Evolutionary conservation across 345 rosid species (phyloP).

Genomic region (Brassica juncea): DNA sequence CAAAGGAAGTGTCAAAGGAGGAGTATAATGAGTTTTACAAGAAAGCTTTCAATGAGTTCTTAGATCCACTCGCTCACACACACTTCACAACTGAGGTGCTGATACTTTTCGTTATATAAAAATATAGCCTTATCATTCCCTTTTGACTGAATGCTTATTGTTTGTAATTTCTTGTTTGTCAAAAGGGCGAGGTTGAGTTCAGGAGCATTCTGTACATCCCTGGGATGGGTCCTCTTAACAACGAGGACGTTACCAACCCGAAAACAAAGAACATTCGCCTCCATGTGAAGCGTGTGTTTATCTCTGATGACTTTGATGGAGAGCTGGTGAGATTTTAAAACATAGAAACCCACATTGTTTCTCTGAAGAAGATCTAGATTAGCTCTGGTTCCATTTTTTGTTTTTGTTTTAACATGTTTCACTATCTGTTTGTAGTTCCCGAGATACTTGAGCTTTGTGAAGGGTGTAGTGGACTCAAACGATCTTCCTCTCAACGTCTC

Average conservation of each 20-base stretch:
- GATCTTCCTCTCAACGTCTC: conserved; percentile 99
- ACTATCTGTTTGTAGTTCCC: conserved; percentile 65
- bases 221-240: conserved; percentile 97
- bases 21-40: conserved; percentile 92
- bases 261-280: conserved; percentile 89
- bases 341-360: background rate
- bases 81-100: conserved; percentile 93
- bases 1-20: conserved; percentile 79
- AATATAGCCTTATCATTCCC: background rate
- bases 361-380: background rate
- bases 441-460: conserved; percentile 92
- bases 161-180: conserved; percentile 1
- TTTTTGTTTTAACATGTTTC: background rate
- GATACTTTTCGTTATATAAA: background rate
- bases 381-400: background rate
- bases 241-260: conserved; percentile 81
- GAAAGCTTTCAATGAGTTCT: conserved; percentile 85
- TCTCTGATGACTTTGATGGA: conserved; percentile 99
- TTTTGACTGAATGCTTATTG: conserved; percentile 3
- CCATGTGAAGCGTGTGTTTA: conserved; percentile 94
- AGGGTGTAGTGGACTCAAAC: conserved; percentile 92
- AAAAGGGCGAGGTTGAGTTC: conserved; percentile 98
- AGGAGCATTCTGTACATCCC: conserved; percentile 91
- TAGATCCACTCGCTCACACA: conserved; percentile 83
- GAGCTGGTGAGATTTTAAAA: conserved; percentile 65